Evolutionary conservation across 768 basidiomycete genomes (phyloP).

Genomic region (Austroboletus festivus): DNA sequence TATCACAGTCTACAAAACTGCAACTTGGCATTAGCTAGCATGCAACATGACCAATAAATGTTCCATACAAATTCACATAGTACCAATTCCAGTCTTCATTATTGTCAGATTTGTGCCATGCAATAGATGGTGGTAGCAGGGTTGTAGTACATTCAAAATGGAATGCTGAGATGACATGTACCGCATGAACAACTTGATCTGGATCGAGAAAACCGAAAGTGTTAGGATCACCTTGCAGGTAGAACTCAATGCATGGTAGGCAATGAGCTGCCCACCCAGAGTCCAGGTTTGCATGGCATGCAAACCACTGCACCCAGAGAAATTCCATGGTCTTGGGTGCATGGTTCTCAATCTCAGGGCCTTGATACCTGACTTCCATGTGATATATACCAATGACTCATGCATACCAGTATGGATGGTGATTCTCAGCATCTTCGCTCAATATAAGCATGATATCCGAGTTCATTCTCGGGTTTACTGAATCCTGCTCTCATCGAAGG

Average conservation of each 20-base stretch:
- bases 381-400: background rate
- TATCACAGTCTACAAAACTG: background rate
- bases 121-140: constrained; percentile 2
- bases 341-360: background rate
- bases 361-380: background rate
- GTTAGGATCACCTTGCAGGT: background rate
- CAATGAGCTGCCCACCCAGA: background rate
- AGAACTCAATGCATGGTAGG: background rate
- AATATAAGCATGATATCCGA: background rate
- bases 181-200: background rate
- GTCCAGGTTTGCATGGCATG: background rate
- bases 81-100: constrained; percentile 32
- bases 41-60: background rate
- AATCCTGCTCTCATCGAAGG: background rate
- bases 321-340: background rate
- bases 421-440: background rate
- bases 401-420: background rate
- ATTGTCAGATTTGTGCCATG: constrained; percentile 3
- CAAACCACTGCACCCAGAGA: constrained; percentile 4
- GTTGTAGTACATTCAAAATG: background rate
- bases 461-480: background rate
- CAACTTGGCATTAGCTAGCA: background rate
- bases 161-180: background rate
- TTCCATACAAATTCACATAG: constrained; percentile 37
- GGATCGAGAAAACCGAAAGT: constrained; percentile 1